A percentile compares a stretch with the other conserved stretches of the same genome.
Evolutionary conservation across 148 eudicot genomes (phyloP).

Genomic region (Chenopodium formosanum): DNA sequence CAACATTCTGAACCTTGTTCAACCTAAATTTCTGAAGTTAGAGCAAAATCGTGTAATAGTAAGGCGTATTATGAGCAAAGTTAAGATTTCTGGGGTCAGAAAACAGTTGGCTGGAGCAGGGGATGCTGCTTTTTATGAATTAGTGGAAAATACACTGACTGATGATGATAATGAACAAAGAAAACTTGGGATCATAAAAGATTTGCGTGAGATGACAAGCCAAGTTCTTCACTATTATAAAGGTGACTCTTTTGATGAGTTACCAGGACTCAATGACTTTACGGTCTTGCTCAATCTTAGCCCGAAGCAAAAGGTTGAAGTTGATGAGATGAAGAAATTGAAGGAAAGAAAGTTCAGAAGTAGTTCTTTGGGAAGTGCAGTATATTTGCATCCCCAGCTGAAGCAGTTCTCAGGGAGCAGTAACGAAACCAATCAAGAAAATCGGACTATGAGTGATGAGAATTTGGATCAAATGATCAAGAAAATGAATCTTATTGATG

Average conservation of each 20-base stretch:
- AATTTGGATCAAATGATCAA: slow-evolving; percentile 52
- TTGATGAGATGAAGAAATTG: slow-evolving; percentile 40
- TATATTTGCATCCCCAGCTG: slow-evolving; percentile 68
- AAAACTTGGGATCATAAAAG: slow-evolving; percentile 55
- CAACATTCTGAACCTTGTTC: slow-evolving; percentile 76
- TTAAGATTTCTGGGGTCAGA: slow-evolving; percentile 32
- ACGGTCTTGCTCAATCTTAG: slow-evolving; percentile 61
- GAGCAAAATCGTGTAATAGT: slow-evolving; percentile 45
- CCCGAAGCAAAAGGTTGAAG: slow-evolving; percentile 50
- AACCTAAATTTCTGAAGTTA: slow-evolving; percentile 60
- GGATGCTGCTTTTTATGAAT: slow-evolving; percentile 58
- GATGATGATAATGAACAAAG: slow-evolving; percentile 53
- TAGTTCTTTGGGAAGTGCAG: slow-evolving; percentile 56
- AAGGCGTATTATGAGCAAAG: slow-evolving; percentile 55
- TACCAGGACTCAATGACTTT: slow-evolving; percentile 76
- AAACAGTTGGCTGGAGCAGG: slow-evolving; percentile 35
- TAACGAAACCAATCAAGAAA: slow-evolving; percentile 28
- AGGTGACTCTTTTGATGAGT: slow-evolving; percentile 78
- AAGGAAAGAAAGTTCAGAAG: slow-evolving; percentile 50
- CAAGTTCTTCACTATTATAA: slow-evolving; percentile 75
- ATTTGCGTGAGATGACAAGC: slow-evolving; percentile 73
- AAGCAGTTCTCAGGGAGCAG: slow-evolving; percentile 44
- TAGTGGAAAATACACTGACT: slow-evolving; percentile 59
- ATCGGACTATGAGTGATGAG: slow-evolving; percentile 20
- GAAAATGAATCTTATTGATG: slow-evolving; percentile 48